Conservation (phyloP, 1,139 yeast species). For the Eremothecium gossypii region DNA sequence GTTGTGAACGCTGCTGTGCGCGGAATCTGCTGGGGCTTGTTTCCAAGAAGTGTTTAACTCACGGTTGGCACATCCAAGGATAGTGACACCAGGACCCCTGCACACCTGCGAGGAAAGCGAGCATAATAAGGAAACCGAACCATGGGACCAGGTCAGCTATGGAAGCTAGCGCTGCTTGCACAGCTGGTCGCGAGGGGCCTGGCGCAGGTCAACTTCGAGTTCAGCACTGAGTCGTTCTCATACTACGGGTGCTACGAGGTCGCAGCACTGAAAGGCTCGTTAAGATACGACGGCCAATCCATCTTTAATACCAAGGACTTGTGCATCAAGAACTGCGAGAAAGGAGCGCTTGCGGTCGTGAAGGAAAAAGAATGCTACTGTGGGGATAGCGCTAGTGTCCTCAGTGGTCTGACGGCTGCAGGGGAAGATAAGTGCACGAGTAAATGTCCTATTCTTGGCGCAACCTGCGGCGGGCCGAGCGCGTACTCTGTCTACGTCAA, state of each 20-base stretch:
- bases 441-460: conserved; percentile 51
- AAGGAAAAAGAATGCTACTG: background rate
- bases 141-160: background rate
- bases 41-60: no score
- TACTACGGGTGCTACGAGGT: conserved; percentile 19
- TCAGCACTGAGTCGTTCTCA: conserved; percentile 5
- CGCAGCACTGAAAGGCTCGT: conserved; percentile 8
- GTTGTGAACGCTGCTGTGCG: no score
- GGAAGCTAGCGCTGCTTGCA: background rate
- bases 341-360: conserved; percentile 53
- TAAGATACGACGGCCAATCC: conserved; percentile 31
- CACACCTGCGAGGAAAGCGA: no score
- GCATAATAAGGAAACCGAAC: no score
- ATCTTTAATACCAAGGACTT: conserved; percentile 42
- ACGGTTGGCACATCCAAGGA: no score
- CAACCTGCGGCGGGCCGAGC: conserved; percentile 54
- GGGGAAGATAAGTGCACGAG: conserved; percentile 39
- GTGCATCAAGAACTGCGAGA: conserved; percentile 45
- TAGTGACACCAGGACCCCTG: no score
- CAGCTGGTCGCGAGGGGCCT: background rate
- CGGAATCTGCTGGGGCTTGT: no score
- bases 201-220: background rate
- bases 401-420: conserved; percentile 28
- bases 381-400: conserved; percentile 19
- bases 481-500: conserved; percentile 41